phyloP scores from a whole-genome alignment of 371 early-diverging fungal genomes.

The Funneliformis caledonium region DNA sequence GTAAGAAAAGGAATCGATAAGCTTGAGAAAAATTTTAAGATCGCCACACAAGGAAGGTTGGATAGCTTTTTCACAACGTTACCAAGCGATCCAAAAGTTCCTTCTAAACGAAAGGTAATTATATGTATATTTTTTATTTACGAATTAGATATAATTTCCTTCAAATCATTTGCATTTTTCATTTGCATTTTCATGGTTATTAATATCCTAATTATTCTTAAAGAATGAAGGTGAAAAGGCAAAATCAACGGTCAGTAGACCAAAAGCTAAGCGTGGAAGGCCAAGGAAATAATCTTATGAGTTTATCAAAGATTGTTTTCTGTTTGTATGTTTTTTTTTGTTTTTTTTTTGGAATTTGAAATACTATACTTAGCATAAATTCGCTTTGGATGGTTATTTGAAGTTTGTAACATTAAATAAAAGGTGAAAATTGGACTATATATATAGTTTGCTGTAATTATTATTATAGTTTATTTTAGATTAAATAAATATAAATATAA shows the following conservation, averaged over 20 bases:
- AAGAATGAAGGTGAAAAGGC: conserved; percentile 22
- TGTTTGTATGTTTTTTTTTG: too few species aligned
- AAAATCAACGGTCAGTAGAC: neutral
- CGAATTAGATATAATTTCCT: neutral
- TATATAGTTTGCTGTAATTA: neutral
- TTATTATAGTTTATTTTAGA: neutral
- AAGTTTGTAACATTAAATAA: too few species aligned
- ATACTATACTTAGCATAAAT: too few species aligned
- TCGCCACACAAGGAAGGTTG: conserved; percentile 88
- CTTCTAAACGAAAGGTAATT: conserved; percentile 46
- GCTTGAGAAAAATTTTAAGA: conserved; percentile 71
- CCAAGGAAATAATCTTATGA: neutral
- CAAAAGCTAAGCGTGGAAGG: neutral
- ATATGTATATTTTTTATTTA: neutral
- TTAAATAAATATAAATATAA: neutral
- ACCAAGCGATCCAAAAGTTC: conserved; percentile 32
- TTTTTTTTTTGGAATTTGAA: too few species aligned
- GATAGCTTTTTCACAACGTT: conserved; percentile 84
- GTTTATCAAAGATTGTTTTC: neutral
- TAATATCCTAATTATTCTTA: neutral
- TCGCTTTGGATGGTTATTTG: too few species aligned
- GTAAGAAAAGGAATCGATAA: conserved; percentile 88
- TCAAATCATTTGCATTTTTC: neutral
- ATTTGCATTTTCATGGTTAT: neutral
- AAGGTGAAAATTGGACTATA: too few species aligned